Base-by-base conservation (phyloP, 345 rosid genomes). In the Eucalyptus paniculata region DNA sequence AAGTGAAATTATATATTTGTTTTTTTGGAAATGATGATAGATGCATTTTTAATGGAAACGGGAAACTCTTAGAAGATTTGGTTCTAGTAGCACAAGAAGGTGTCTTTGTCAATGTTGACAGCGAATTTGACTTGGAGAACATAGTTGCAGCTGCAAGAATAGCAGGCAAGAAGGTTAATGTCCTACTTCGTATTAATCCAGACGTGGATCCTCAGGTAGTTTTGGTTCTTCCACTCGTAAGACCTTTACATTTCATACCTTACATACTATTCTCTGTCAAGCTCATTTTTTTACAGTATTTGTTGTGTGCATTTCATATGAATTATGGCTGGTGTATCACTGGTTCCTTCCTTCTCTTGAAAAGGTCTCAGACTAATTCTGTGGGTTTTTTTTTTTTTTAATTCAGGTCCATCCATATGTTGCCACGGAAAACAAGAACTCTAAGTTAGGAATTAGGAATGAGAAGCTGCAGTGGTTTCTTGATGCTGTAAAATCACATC, bases 151-250 rank as follows among this genome's bases (percentile, higher is more conserved):
- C 99, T 93, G 98, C 77, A 95, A 96, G 92, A 95, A 93, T 42
- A 42, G 44, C 44, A 42, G 44, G 98, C 77, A 95, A 96, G 92
- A 95, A 93, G 94, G 98, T 97, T 90, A 97, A 97, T 92, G 98
- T 98, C 58, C 91, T 98, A 88, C 98, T 98, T 53, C 98, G 99
- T 81, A 98, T 98, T 92, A 98, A 98, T 92, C 99, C 99, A 5
- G 99, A 98, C 91, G 99, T 98, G 19, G 99, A 98, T 90, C 99
- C 99, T 92, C 99, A 97, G 99, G 99, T 97, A 92, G 83, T 89
- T 81, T 60, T 11, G 47, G 32, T 65, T 44, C 51, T 40, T 54
- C 37, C 21, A 44, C 28, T 82, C 17, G 13, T 23, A 32, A 11
- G 77, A 81, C 50, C 37, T 81, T 37, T 32, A 8, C 26, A 28